Percentiles rank a stretch among this genome's conserved stretches.
phyloP scores from a whole-genome alignment of 768 basidiomycete species.

The Suillus subluteus region DNA sequence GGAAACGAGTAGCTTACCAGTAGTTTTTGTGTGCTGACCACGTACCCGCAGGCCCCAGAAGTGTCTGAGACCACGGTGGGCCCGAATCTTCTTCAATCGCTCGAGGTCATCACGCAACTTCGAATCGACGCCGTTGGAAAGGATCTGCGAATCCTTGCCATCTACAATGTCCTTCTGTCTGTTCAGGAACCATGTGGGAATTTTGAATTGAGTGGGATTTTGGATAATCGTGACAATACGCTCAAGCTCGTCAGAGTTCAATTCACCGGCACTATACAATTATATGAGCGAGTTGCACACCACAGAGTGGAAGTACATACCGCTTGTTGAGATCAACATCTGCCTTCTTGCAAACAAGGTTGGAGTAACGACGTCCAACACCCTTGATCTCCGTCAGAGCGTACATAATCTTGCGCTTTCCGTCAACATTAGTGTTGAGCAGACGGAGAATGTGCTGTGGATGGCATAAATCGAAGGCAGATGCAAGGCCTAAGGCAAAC shows the following conservation, averaged over 20 bases:
- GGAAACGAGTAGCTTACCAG: slow-evolving; percentile 54
- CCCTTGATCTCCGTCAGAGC: slow-evolving; percentile 99
- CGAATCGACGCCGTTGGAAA: slow-evolving; percentile 96
- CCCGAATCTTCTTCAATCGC: slow-evolving; percentile 98
- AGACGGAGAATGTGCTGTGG: slow-evolving; percentile 97
- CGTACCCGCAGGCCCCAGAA: slow-evolving; percentile 95
- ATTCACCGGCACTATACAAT: slow-evolving; percentile 84
- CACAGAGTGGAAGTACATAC: slow-evolving; percentile 49
- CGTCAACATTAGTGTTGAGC: slow-evolving; percentile 99
- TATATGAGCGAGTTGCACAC: slow-evolving; percentile 13
- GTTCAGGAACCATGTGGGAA: slow-evolving; percentile 99
- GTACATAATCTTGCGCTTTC: slow-evolving; percentile 99
- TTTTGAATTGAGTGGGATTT: slow-evolving; percentile 99
- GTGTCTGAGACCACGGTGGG: slow-evolving; percentile 91
- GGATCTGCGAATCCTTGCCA: slow-evolving; percentile 94
- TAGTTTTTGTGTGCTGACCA: slow-evolving; percentile 99
- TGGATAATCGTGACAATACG: slow-evolving; percentile 99
- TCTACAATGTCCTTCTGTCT: slow-evolving; percentile 98
- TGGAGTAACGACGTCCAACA: slow-evolving; percentile 98
- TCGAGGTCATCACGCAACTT: slow-evolving; percentile 98
- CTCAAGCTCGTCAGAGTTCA: slow-evolving; percentile 99
- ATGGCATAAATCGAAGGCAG: neutral
- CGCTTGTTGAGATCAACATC: slow-evolving; percentile 99
- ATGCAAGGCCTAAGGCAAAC: slow-evolving; percentile 18
- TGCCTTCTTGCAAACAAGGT: slow-evolving; percentile 99